A percentile compares a stretch with the other conserved stretches of the same genome.
These are phyloP conservation scores for Lotus japonicus DNA, from an alignment of 306 rosid species.

Conservation along the genomic window DNA sequence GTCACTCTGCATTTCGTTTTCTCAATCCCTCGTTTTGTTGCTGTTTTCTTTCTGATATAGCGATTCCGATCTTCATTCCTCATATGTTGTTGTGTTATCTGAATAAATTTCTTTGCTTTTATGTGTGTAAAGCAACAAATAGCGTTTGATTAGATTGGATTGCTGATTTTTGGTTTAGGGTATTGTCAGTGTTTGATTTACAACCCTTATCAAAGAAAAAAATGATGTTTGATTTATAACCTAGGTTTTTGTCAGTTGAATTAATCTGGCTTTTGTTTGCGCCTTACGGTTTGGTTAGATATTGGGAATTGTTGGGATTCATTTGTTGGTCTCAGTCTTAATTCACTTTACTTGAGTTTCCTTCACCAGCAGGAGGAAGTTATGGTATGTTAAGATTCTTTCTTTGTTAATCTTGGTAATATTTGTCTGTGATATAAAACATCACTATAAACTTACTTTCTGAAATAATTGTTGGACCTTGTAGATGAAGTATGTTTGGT, in stretches of 20 bases:
- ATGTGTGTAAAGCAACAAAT: not conserved
- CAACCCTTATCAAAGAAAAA: not conserved
- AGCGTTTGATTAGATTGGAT: not conserved
- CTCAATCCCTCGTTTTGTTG: not conserved
- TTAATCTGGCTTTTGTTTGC: not conserved
- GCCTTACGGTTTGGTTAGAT: not conserved
- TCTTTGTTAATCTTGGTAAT: too few relatives aligned
- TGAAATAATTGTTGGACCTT: too few relatives aligned
- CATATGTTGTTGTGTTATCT: not conserved
- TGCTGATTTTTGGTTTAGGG: slow-evolving; percentile 5
- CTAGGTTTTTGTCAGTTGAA: too few relatives aligned
- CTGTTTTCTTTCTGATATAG: not conserved
- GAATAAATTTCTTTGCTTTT: not conserved
- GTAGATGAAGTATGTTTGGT: too few relatives aligned
- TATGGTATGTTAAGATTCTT: too few relatives aligned
- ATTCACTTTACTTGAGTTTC: not conserved
- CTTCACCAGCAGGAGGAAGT: too few relatives aligned
- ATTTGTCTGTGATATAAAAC: too few relatives aligned
- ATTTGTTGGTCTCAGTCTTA: not conserved
- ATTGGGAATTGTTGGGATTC: not conserved
- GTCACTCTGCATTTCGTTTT: slow-evolving; percentile 15
- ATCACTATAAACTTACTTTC: too few relatives aligned
- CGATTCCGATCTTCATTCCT: not conserved
- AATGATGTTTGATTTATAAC: not conserved
- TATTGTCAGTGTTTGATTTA: not conserved